Evolutionary conservation across 441 rosid genomes (phyloP), one percentile per base, ranked within the genome.

Genomic region (Gossypium trilobum): DNA sequence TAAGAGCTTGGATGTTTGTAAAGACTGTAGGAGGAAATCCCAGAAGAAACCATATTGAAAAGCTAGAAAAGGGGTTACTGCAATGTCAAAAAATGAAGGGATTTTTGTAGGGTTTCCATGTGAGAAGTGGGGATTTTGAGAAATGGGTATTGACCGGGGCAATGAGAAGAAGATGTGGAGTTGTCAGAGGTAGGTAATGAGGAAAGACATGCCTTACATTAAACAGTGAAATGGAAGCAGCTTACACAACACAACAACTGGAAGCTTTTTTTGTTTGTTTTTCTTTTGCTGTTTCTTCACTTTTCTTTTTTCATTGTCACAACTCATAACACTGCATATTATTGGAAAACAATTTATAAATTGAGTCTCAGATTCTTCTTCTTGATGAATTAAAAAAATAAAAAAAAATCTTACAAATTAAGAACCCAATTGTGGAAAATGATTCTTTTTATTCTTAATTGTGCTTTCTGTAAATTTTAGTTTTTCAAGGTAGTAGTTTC

Each of bases 131-230:
- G 76, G 71, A 14, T 22, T 71, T 71, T 39, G 75, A 52, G 50
- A 50, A 73, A 66, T 74, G 60, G 71, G 77, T 65, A 27, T 68
- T 74, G 27, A 56, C 27, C 11, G 16, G 44, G 17, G 74, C 44
- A 60, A 44, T 20, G 44, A 65, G 74, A 77, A 77, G 83, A 79
- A 74, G 84, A 68, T 62, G 68, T 79, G 84, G 86, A 79, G 85
- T 78, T 84, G 75, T 84, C 89, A 77, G 84, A 23, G 80, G 85
- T 84, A 77, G 93, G 88, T 87, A 39, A 78, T 72, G 82, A 76
- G 78, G 80, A 79, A 74, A 65, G 82, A 76, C 76, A 75, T 75
- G 84, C 81, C 79, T 80, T 76, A 61, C 63, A 57, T 65, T 42
- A 70, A 48, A 27, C 74, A 14, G 80, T 76, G 84, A 70, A 63